Evolutionary conservation across 2,329 filamentous ascomycete species (phyloP).

Genomic region (Venturia nashicola): DNA sequence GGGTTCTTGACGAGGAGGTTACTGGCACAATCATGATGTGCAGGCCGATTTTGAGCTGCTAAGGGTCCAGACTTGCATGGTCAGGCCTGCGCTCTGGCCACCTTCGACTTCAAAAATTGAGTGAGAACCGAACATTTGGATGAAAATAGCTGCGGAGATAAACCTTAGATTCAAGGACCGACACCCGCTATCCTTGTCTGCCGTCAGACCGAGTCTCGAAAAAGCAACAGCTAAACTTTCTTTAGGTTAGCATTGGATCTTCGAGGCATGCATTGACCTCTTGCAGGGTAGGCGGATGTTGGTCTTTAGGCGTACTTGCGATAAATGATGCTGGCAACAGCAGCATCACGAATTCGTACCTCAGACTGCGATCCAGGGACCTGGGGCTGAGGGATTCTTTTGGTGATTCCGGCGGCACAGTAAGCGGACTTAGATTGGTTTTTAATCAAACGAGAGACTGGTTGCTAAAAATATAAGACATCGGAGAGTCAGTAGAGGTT

Average conservation of each 20-base stretch:
- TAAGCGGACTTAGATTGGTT: not conserved
- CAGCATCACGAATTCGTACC: not conserved
- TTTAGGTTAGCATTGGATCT: too few species aligned
- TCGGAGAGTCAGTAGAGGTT: not conserved
- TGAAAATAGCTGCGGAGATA: not conserved
- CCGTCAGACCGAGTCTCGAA: too few species aligned
- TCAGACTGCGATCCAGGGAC: not conserved
- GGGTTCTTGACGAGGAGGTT: not conserved
- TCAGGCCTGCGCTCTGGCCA: not conserved
- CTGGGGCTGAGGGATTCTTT: not conserved
- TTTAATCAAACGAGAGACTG: not conserved
- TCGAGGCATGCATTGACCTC: too few species aligned
- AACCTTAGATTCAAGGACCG: too few species aligned
- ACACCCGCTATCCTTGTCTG: too few species aligned
- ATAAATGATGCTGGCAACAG: not conserved
- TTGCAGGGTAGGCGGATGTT: too few species aligned
- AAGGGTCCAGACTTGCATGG: not conserved
- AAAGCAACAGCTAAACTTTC: too few species aligned
- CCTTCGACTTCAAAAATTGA: not conserved
- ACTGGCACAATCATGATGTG: not conserved
- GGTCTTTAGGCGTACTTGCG: too few species aligned
- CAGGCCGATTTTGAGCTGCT: not conserved
- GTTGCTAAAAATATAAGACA: not conserved
- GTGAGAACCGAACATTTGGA: not conserved
- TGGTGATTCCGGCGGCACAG: not conserved